Evolutionary conservation across 345 rosid genomes (phyloP), one percentile per base, ranked within the genome.

Genomic region (Balakata baccata): DNA sequence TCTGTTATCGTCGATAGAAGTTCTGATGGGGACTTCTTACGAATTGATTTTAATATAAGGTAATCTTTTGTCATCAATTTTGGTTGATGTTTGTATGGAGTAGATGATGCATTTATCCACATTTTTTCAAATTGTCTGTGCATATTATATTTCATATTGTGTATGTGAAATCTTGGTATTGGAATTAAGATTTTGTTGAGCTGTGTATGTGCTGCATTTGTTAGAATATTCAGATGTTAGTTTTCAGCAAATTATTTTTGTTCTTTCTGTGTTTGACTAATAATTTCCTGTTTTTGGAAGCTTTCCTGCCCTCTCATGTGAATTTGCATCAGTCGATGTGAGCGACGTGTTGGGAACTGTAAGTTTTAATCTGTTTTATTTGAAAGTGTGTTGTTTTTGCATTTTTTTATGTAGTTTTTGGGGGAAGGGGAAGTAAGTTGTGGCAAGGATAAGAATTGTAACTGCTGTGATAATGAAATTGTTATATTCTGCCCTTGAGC

Each of bases 271-370:
- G 47, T 62, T 67, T 79, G 50, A 76, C 83, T 83, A 57, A 83
- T 82, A 53, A 70, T 63, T 60, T 47, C 34, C 70, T 63, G 10
- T 70, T 73, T 78, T 53, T 58, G 81, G 86, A 78, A 96, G 99
- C 84, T 96, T 96, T 86, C 98, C 99, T 12, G 81, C 95, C 45
- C 97, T 96, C 57, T 96, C 99, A 57, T 96, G 99, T 78, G 99
- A 96, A 85, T 96, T 96, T 82, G 98, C 97, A 74, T 81, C 99
- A 7, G 86, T 96, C 67, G 99, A 91, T 66, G 94, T 96, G 85
- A 91, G 90, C 74, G 98, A 96, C 11, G 91, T 91, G 75, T 79
- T 96, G 85, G 99, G 99, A 88, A 93, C 99, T 79, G 98, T 96
- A 90, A 96, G 99, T 88, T 80, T 66, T 73, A n/a, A 62, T 71